Evolutionary conservation across 148 eudicot genomes (phyloP).

Genomic region (Talinum fruticosum): DNA sequence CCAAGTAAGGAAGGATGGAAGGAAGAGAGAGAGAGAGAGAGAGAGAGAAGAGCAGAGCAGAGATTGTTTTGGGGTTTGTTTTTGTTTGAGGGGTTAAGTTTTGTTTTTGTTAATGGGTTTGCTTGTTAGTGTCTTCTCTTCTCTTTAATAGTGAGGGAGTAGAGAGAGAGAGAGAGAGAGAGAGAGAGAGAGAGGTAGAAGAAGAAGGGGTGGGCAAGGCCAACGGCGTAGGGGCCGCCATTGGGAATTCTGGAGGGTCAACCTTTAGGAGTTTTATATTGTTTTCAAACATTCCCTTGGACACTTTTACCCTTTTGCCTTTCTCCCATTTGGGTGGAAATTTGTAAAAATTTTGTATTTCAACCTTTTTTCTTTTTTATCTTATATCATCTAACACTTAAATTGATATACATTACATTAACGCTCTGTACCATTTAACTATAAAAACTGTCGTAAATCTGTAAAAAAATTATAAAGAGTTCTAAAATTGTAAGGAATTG

Average conservation of each 20-base stretch:
- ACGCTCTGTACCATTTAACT: too few species aligned
- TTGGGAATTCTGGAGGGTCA: conserved; percentile 60
- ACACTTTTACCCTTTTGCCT: conserved; percentile 42
- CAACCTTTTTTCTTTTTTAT: too few species aligned
- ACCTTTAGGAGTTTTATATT: conserved; percentile 35
- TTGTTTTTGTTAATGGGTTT: conserved; percentile 22
- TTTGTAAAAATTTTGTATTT: conserved; percentile 10
- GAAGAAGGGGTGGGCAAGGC: conserved; percentile 34
- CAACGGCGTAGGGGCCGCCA: conserved; percentile 72
- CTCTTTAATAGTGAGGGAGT: conserved; percentile 36
- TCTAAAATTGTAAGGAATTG: too few species aligned
- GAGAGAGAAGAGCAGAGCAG: not conserved
- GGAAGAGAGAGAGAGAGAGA: conserved; percentile 1
- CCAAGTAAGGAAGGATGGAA: conserved; percentile 14
- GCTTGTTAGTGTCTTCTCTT: conserved; percentile 27
- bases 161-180: conserved; percentile 17
- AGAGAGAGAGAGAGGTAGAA: conserved; percentile 15
- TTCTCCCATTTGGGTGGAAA: not conserved
- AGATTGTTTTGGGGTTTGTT: not conserved
- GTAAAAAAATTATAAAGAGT: too few species aligned
- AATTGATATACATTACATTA: too few species aligned
- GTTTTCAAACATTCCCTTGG: conserved; percentile 28
- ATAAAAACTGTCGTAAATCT: too few species aligned
- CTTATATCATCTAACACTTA: too few species aligned
- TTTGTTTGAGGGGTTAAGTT: conserved; percentile 23